These are phyloP conservation scores for Piper longum DNA, from an alignment of 164 flowering plant genomes.

Conservation along the genomic window DNA sequence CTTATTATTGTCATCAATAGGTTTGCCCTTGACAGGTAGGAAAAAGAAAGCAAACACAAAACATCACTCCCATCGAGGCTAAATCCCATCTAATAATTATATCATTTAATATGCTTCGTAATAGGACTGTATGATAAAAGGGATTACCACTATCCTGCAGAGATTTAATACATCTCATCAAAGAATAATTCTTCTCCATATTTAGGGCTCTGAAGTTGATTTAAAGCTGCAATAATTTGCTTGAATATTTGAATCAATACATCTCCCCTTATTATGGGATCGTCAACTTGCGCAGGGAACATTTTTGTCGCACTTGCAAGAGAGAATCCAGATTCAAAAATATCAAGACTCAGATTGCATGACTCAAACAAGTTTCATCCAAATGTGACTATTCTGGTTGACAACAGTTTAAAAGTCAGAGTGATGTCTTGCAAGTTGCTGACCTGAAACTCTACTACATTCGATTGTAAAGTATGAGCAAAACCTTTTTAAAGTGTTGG, in stretches of 20 bases:
- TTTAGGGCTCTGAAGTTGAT: conserved; percentile 19
- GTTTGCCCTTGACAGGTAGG: neutral
- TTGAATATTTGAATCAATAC: conserved; percentile 63
- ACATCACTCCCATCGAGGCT: neutral
- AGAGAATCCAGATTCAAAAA: conserved; percentile 28
- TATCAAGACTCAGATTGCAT: conserved; percentile 58
- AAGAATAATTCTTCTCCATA: conserved; percentile 32
- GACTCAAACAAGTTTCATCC: conserved; percentile 69
- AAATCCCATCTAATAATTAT: neutral
- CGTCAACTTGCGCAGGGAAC: conserved; percentile 86
- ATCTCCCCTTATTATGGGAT: conserved; percentile 77
- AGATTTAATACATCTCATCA: conserved; percentile 9
- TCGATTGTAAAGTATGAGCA: conserved; percentile 19
- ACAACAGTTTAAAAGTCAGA: conserved; percentile 54
- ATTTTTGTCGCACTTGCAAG: conserved; percentile 47
- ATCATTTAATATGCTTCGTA: neutral
- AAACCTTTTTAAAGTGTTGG: conserved; percentile 64
- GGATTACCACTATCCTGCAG: neutral
- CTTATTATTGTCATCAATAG: neutral
- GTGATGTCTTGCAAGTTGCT: conserved; percentile 25
- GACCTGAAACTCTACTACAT: conserved; percentile 14
- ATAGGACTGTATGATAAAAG: neutral
- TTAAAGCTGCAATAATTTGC: conserved; percentile 36
- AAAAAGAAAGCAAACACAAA: no score
- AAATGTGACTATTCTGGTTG: conserved; percentile 48